Evolutionary conservation across 441 rosid species (phyloP), one percentile per base, ranked within the genome.

Genomic region (Pelargonium citronellum): DNA sequence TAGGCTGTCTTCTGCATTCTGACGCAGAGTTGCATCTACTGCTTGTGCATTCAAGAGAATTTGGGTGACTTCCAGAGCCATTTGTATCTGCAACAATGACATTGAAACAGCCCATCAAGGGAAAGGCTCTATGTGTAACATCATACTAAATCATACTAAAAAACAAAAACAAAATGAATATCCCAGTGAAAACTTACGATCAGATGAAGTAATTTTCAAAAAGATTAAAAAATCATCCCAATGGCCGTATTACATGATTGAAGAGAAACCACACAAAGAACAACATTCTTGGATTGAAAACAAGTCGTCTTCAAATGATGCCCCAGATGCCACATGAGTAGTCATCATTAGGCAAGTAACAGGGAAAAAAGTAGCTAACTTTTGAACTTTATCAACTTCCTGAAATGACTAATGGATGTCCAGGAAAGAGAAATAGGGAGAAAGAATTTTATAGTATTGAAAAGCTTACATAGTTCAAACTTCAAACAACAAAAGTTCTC

Each of bases 11-110:
- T 65, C 67, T 3, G 67, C 67, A 37, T 65, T 30, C 24, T 65
- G 15, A 37, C 67, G 67, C 49, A 65, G 20, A 65, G 43, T 37
- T 8, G 5, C 67, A 65, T 65, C 67, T 37, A 65, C 67, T 9
- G 67, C 67, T 37, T 65, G 67, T 37, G 67, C 67, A 61, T 61
- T 61, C 57, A 63, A 43, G 11, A 41, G 73, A 61, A 49, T 41
- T 12, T 46, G 58, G 0, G 53, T 47, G 24, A 17, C 58, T 44
- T 70, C 67, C 51, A 61, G 43, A 10, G 62, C 37, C 44, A 41
- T 41, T 20, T 19, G 34, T 53, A 61, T 61, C 64, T 61, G 64
- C 2, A 61, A 10, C 4, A 0, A 61, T 16, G 2, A 51, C 0
- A 2, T 61, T 22, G 34, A 61, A 61, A 22, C 0, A 61, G 2